These are phyloP conservation scores for Saturnispora besseyi DNA, from an alignment of 805 yeast genomes.

Conservation along the genomic window DNA sequence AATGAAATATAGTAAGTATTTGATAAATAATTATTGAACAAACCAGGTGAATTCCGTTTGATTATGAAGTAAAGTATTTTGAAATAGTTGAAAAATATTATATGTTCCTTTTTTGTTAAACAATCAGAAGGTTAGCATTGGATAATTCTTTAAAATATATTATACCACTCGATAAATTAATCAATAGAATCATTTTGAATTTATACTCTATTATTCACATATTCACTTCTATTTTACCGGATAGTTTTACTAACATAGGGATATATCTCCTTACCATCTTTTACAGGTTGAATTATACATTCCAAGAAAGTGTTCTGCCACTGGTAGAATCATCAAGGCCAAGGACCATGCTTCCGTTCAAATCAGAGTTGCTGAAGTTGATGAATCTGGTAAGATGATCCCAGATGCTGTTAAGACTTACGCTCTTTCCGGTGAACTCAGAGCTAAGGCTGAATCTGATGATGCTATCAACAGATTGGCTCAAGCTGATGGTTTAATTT, in stretches of 20 bases:
- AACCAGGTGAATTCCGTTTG: no score
- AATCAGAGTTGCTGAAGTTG: slow-evolving; percentile 97
- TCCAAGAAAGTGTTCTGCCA: slow-evolving; percentile 99
- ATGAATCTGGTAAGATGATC: slow-evolving; percentile 91
- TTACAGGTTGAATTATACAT: slow-evolving; percentile 97
- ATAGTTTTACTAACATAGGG: slow-evolving; percentile 10
- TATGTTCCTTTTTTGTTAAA: no score
- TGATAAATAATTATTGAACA: no score
- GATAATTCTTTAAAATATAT: no score
- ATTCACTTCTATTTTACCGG: no score
- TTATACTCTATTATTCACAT: no score
- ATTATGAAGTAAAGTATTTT: no score
- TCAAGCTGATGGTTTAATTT: slow-evolving; percentile 95
- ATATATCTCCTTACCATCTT: background rate
- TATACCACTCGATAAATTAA: no score
- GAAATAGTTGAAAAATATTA: no score
- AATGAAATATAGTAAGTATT: no score
- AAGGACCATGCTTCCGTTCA: slow-evolving; percentile 99
- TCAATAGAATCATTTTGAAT: no score
- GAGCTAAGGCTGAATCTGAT: slow-evolving; percentile 99
- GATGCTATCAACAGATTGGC: slow-evolving; percentile 99
- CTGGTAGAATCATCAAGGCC: slow-evolving; percentile 99
- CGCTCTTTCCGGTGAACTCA: slow-evolving; percentile 95
- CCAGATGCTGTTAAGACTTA: slow-evolving; percentile 87
- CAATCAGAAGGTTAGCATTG: no score